phyloP scores from a whole-genome alignment of 345 rosid species.

The Eucalyptus pauciflora region DNA sequence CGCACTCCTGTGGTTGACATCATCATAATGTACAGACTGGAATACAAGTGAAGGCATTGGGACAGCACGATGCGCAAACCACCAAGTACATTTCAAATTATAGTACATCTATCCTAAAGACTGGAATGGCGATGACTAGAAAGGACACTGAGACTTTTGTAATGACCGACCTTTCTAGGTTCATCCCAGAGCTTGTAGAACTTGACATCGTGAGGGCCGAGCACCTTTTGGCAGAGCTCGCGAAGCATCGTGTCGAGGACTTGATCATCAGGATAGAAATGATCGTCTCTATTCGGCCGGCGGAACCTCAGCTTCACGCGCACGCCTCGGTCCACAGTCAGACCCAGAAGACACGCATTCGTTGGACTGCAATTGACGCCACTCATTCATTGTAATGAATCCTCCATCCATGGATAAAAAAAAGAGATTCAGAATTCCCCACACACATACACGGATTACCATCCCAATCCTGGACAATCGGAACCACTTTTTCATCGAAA shows the following conservation, averaged over 20 bases:
- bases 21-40: not conserved
- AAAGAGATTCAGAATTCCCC: not conserved
- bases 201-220: slow-evolving; percentile 77
- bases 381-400: not conserved
- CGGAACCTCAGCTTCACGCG: slow-evolving; percentile 72
- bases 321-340: slow-evolving; percentile 63
- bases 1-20: slow-evolving; percentile 39
- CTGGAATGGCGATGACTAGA: not conserved
- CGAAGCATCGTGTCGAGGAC: slow-evolving; percentile 95
- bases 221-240: slow-evolving; percentile 81
- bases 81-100: not conserved
- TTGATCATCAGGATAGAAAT: slow-evolving; percentile 56
- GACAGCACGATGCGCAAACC: not conserved
- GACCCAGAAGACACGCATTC: slow-evolving; percentile 55
- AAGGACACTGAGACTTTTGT: not conserved
- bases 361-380: slow-evolving; percentile 36
- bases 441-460: not conserved
- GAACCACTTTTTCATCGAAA: not conserved
- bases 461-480: not conserved
- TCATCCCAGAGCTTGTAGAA: slow-evolving; percentile 96
- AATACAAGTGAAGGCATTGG: not conserved
- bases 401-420: not conserved
- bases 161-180: slow-evolving; percentile 43
- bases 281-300: slow-evolving; percentile 45
- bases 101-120: not conserved